These are phyloP conservation scores for Ophiostoma himal-ulmi DNA, from an alignment of 2,329 filamentous ascomycete genomes.

Conservation along the genomic window DNA sequence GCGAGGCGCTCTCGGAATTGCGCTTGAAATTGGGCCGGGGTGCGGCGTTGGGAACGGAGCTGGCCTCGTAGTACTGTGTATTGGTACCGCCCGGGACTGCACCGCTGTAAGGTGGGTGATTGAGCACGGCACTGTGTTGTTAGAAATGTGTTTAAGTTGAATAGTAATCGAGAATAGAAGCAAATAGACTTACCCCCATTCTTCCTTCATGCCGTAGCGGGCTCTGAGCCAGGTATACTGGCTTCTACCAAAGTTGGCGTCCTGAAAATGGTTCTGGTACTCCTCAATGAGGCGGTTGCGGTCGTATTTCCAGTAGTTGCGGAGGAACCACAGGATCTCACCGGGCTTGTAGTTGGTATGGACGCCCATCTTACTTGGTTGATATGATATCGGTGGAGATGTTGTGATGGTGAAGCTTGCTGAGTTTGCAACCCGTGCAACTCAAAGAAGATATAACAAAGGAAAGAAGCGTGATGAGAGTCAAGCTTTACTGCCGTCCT, in stretches of 20 bases:
- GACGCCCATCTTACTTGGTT: conserved; percentile 20
- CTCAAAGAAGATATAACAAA: not conserved
- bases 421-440: not conserved
- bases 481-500: not conserved
- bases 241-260: conserved; percentile 25
- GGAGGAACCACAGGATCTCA: conserved; percentile 27
- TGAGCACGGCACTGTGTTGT: conserved; percentile 22
- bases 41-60: conserved; percentile 11
- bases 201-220: conserved; percentile 26
- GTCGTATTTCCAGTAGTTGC: conserved; percentile 25
- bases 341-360: conserved; percentile 25
- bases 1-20: not conserved
- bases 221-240: conserved; percentile 27
- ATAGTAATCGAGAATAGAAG: not conserved
- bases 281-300: conserved; percentile 19
- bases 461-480: not conserved
- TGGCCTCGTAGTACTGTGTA: conserved; percentile 21
- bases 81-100: conserved; percentile 22
- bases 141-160: not conserved
- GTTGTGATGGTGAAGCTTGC: not conserved
- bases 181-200: conserved; percentile 27
- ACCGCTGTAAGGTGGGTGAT: conserved; percentile 24
- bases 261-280: conserved; percentile 20
- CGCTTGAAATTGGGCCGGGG: conserved; percentile 17
- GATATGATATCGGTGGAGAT: not conserved